Conservation (phyloP, 306 rosid species). For the Pueraria montana region DNA sequence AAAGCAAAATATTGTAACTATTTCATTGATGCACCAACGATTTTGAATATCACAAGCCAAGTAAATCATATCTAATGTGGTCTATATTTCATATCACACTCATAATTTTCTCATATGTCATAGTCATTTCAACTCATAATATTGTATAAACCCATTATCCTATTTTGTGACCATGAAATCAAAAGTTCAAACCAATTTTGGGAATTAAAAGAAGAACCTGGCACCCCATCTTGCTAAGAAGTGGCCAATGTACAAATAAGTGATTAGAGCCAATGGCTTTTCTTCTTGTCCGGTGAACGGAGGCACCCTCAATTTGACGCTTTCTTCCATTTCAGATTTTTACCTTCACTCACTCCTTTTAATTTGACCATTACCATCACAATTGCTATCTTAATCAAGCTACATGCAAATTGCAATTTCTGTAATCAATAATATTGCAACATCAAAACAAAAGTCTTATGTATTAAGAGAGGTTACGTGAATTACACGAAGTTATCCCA, state of each 20-base stretch:
- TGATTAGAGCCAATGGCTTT: constrained; percentile 58
- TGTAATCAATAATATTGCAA: not conserved
- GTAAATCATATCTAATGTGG: not conserved
- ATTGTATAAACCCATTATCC: constrained; percentile 25
- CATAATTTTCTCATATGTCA: not conserved
- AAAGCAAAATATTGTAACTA: no score
- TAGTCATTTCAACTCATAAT: not conserved
- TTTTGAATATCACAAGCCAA: not conserved
- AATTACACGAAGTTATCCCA: not conserved
- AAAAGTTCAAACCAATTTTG: not conserved
- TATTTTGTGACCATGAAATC: constrained; percentile 1
- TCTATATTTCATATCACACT: constrained; percentile 13
- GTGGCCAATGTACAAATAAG: constrained; percentile 66
- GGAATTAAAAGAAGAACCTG: constrained; percentile 57
- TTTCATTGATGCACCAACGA: not conserved
- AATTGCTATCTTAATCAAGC: not conserved
- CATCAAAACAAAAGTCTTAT: not conserved
- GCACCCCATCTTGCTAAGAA: constrained; percentile 88
- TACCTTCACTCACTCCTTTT: not conserved
- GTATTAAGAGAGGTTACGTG: not conserved
- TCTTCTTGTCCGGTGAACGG: constrained; percentile 36
- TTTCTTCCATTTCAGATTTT: constrained; percentile 51
- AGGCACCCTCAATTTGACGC: constrained; percentile 45
- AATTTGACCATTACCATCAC: constrained; percentile 2
- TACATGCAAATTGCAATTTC: constrained; percentile 31